Evolutionary conservation across 73 alveolate genomes (phyloP).

Genomic region (Breviolum minutum): DNA sequence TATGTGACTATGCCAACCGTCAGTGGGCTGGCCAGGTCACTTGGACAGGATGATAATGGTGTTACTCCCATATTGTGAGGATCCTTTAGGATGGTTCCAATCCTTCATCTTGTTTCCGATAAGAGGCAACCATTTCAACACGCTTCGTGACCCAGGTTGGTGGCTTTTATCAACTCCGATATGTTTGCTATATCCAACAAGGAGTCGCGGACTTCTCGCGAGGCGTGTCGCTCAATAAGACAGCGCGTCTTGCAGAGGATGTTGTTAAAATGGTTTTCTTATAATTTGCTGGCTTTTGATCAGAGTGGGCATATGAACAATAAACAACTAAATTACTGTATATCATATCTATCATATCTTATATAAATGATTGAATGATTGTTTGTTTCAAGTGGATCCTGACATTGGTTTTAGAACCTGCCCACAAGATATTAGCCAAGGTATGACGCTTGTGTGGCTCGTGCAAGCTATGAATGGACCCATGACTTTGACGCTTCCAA

Average conservation of each 20-base stretch:
- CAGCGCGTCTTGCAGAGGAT: slow-evolving; percentile 16
- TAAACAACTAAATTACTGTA: background rate
- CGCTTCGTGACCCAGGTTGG: slow-evolving; percentile 13
- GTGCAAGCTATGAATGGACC: slow-evolving; percentile 83
- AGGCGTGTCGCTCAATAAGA: background rate
- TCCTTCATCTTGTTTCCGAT: too few relatives aligned
- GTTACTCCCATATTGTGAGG: too few relatives aligned
- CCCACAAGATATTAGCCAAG: background rate
- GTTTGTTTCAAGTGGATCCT: too few relatives aligned
- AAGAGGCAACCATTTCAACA: too few relatives aligned
- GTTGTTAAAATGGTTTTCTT: background rate
- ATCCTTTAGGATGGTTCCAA: too few relatives aligned
- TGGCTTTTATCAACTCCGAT: slow-evolving; percentile 60
- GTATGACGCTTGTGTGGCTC: slow-evolving; percentile 81
- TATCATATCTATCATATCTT: too few relatives aligned
- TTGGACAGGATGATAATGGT: background rate
- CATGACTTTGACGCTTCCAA: slow-evolving; percentile 41
- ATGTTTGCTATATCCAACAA: slow-evolving; percentile 61
- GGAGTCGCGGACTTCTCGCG: slow-evolving; percentile 35
- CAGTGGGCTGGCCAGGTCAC: slow-evolving; percentile 93
- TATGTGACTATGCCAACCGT: slow-evolving; percentile 86
- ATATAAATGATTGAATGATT: too few relatives aligned
- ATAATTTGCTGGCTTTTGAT: background rate
- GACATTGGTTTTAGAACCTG: too few relatives aligned
- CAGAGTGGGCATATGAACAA: background rate